phyloP scores from a whole-genome alignment of 1,139 yeast species.

The Candida glucosophila region DNA sequence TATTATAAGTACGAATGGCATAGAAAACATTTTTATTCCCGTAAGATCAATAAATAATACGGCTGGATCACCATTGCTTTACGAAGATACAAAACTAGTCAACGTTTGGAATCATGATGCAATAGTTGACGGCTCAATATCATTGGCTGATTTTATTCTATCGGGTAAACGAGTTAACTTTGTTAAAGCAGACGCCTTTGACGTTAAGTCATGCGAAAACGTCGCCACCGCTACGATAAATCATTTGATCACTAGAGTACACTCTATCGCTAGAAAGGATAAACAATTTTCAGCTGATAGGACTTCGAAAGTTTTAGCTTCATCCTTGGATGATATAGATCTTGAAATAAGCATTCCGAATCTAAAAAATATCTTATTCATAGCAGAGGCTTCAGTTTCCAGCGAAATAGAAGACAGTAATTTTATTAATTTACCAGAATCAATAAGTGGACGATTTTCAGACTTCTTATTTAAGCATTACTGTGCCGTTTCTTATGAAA shows the following conservation, averaged over 20 bases:
- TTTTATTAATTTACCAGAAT: conserved; percentile 2
- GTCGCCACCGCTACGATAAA: neutral
- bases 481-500: conserved; percentile 2
- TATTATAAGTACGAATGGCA: conserved; percentile 1
- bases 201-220: conserved; percentile 1
- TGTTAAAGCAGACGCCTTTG: conserved; percentile 2
- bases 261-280: neutral
- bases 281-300: neutral
- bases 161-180: conserved; percentile 1
- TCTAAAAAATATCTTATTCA: conserved; percentile 1
- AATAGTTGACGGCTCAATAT: conserved; percentile 1
- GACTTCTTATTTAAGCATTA: conserved; percentile 1
- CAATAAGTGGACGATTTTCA: conserved; percentile 1
- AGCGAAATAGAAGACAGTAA: conserved; percentile 1
- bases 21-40: conserved; percentile 2
- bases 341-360: conserved; percentile 1
- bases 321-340: conserved; percentile 2
- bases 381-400: conserved; percentile 2
- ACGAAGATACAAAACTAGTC: conserved; percentile 2
- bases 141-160: conserved; percentile 2
- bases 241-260: neutral
- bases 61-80: conserved; percentile 2
- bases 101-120: conserved; percentile 1
- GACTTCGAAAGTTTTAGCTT: neutral
- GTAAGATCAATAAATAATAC: conserved; percentile 1